Evolutionary conservation across 2,329 filamentous ascomycete genomes (phyloP), one percentile per base, ranked within the genome.

Genomic region (Hirsutella rhossiliensis): DNA sequence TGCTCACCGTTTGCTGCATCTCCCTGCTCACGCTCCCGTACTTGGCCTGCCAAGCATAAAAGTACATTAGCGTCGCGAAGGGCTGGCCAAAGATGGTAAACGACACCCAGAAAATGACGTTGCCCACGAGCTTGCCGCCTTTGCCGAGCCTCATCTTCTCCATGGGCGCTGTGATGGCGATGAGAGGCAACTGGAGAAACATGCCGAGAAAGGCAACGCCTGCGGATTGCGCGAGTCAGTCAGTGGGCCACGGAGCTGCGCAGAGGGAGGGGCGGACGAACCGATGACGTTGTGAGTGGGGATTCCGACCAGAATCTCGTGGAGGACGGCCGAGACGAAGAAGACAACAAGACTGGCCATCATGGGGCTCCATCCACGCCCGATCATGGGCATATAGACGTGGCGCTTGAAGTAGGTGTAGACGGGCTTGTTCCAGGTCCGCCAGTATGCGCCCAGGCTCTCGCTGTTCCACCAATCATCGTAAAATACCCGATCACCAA

Each of bases 1-100:
- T 17, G n/a, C 18, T 5, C 7, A 11, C 34, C 2, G 13, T 11
- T 17, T 44, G 46, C 3, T 47, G 31, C 50, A 59, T 50, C 42
- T 61, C 58, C 52, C 66, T 69, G 51, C 76, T 86, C 19, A 89
- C 82, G 55, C 82, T 88, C 12, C 92, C 92, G 60, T 95, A 96
- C 68, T 97, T 97, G 44, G 87, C 87, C 66, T 97, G 90, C 90
- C 92, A 98, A 1, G 89, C 89, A 60, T 97, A 97, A 62, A 96
- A 98, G 62, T 98, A 98, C 60, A 94, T 72, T 47, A 98, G 68
- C 1, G 87, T 89, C 1, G 87, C 92, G 54, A 97, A 76, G 0
- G 92, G 92, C 68, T 98, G 92, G 4, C 92, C 92, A 12, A 98
- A 84, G 3, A 97, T 78, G 51, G 90, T 96, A 59, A 98, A 98